Conservation (phyloP, 805 yeast species). For the Saccharomycopsis guyanensis region DNA sequence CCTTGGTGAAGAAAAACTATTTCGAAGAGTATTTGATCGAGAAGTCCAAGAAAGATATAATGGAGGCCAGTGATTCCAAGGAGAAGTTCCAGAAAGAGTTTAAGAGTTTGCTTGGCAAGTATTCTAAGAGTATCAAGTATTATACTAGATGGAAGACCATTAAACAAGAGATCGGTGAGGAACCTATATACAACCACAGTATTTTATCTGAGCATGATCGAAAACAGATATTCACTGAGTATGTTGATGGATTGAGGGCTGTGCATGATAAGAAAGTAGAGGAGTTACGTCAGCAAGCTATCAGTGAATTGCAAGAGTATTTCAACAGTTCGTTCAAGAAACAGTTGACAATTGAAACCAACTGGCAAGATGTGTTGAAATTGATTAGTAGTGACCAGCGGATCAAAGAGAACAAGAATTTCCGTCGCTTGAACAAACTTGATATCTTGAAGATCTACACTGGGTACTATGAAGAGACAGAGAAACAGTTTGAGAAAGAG, state of each 20-base stretch:
- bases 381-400: conserved; percentile 39
- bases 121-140: conserved; percentile 37
- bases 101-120: conserved; percentile 35
- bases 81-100: conserved; percentile 54
- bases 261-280: conserved; percentile 24
- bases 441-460: conserved; percentile 55
- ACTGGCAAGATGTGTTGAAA: conserved; percentile 34
- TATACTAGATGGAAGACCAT: conserved; percentile 60
- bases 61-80: conserved; percentile 43
- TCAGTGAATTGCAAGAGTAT: conserved; percentile 45
- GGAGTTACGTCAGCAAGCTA: conserved; percentile 38
- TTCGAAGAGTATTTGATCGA: conserved; percentile 60
- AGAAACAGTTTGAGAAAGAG: conserved; percentile 23
- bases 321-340: conserved; percentile 29
- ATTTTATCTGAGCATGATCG: conserved; percentile 52
- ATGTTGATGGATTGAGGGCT: conserved; percentile 33
- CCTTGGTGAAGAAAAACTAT: conserved; percentile 48
- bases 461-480: conserved; percentile 27
- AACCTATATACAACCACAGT: conserved; percentile 57
- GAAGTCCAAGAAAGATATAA: conserved; percentile 41
- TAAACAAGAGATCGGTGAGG: conserved; percentile 47
- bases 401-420: conserved; percentile 53
- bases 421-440: conserved; percentile 40
- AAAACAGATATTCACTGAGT: conserved; percentile 45
- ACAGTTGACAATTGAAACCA: conserved; percentile 23